Evolutionary conservation across 2,329 filamentous ascomycete species (phyloP), one percentile per base, ranked within the genome.

Genomic region (Trichoderma harzianum): DNA sequence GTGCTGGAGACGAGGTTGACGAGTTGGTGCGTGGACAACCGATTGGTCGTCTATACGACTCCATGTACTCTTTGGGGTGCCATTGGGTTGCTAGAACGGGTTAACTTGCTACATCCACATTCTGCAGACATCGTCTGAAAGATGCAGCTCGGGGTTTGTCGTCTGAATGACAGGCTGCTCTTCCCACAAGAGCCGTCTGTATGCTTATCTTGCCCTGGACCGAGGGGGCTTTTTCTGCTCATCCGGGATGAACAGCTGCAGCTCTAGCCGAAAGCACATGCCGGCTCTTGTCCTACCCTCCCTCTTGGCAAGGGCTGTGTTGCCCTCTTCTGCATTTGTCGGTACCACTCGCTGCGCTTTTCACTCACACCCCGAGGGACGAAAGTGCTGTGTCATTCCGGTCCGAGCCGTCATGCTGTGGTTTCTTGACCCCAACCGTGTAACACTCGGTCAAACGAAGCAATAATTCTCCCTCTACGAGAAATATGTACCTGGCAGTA

Each of bases 361-460:
- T 21, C 4, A 5, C 47, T 53, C 21, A 24, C 11, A 24, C 10
- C 10, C 21, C 47, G 2, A 14, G 43, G 21, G 11, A 53, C 47
- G 47, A 53, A 24, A 14, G 47, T 60, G 57, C 57, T 60, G 57
- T 60, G 57, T 32, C 18, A n/a, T 30, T 34, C 57, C 57, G 30
- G 57, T 60, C 57, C 57, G 57, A 60, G 57, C 61, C 61, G 21
- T 53, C 34, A 39, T 69, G 67, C 67, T 63, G 67, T 69, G 67
- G 34, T 30, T 30, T 67, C 43, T 24, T 6, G 39, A 30, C 39
- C 5, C 47, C 57, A 21, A 53, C 24, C 5, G 34, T 58, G 47
- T 58, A 58, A 53, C 51, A 32, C 47, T 21, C 21, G 1, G n/a
- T 11, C 11, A 14, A 53, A 53, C 11, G 47, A 53, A 53, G 47